Evolutionary conservation across 345 rosid genomes (phyloP).

Genomic region (Boechera stricta): DNA sequence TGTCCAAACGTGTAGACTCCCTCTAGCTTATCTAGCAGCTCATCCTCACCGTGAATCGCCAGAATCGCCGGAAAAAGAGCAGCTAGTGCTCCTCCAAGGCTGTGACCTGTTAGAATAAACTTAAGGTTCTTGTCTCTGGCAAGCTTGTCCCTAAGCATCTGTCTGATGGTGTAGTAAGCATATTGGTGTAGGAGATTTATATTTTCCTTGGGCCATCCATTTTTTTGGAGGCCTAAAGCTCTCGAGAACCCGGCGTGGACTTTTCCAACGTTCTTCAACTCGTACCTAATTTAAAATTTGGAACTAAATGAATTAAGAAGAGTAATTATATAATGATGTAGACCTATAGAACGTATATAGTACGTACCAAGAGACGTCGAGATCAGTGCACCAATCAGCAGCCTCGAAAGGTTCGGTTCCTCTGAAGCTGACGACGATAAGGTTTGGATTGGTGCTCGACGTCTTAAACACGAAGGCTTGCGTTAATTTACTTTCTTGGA

Average conservation of each 20-base stretch:
- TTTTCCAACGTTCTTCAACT: slow-evolving; percentile 47
- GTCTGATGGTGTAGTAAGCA: slow-evolving; percentile 64
- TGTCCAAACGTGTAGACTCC: slow-evolving; percentile 81
- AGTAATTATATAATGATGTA: background rate
- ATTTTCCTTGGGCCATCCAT: slow-evolving; percentile 58
- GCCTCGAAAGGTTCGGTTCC: slow-evolving; percentile 65
- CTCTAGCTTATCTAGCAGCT: slow-evolving; percentile 55
- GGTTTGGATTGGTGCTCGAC: slow-evolving; percentile 44
- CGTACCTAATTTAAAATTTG: slow-evolving; percentile 25
- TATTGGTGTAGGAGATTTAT: slow-evolving; percentile 31
- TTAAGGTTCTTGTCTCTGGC: slow-evolving; percentile 44
- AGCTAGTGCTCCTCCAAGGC: slow-evolving; percentile 72
- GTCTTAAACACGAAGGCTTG: slow-evolving; percentile 58
- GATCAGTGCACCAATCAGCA: slow-evolving; percentile 55
- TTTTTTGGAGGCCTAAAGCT: slow-evolving; percentile 59
- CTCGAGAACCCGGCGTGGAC: slow-evolving; percentile 68
- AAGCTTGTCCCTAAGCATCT: slow-evolving; percentile 46
- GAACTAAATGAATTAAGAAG: background rate
- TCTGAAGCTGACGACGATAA: slow-evolving; percentile 60
- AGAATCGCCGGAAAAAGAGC: slow-evolving; percentile 57
- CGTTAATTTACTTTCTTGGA: slow-evolving; percentile 45
- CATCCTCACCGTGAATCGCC: slow-evolving; percentile 54
- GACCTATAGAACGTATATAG: slow-evolving; percentile 39
- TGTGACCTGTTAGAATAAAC: slow-evolving; percentile 70
- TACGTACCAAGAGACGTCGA: slow-evolving; percentile 66